These are phyloP conservation scores for Kwoniella shivajii DNA, from an alignment of 1,284 basidiomycete species.

Conservation along the genomic window DNA sequence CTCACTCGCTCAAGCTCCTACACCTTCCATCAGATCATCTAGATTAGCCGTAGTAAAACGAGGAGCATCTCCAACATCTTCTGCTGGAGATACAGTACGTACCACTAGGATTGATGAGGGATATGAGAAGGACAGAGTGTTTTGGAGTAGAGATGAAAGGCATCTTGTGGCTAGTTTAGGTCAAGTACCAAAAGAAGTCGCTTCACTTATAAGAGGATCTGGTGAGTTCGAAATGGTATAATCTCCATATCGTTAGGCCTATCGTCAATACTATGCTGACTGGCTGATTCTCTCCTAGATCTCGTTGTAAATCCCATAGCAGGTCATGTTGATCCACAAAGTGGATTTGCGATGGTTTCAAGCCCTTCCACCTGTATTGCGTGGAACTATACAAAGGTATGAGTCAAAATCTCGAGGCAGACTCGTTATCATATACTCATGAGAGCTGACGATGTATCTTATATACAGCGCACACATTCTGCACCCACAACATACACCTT, in stretches of 20 bases:
- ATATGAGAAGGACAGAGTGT: constrained; percentile 27
- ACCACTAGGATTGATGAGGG: constrained; percentile 23
- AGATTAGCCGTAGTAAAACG: constrained; percentile 14
- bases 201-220: constrained; percentile 27
- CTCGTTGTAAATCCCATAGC: constrained; percentile 46
- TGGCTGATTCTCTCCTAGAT: constrained; percentile 29
- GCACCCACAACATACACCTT: constrained; percentile 47
- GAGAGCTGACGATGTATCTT: not conserved
- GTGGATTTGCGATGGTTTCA: constrained; percentile 54
- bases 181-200: constrained; percentile 41
- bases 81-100: constrained; percentile 31
- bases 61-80: constrained; percentile 28
- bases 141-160: constrained; percentile 43
- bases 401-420: too few relatives aligned
- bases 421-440: too few relatives aligned
- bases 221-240: constrained; percentile 22
- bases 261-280: not conserved
- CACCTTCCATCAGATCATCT: constrained; percentile 22
- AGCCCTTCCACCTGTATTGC: constrained; percentile 45
- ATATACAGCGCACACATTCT: constrained; percentile 40
- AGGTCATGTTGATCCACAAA: constrained; percentile 45
- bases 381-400: constrained; percentile 55
- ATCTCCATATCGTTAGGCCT: too few relatives aligned
- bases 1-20: constrained; percentile 9
- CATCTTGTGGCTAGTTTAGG: constrained; percentile 33